Evolutionary conservation across 2,329 filamentous ascomycete genomes (phyloP).

Genomic region (Beauveria scarabaeidicola): DNA sequence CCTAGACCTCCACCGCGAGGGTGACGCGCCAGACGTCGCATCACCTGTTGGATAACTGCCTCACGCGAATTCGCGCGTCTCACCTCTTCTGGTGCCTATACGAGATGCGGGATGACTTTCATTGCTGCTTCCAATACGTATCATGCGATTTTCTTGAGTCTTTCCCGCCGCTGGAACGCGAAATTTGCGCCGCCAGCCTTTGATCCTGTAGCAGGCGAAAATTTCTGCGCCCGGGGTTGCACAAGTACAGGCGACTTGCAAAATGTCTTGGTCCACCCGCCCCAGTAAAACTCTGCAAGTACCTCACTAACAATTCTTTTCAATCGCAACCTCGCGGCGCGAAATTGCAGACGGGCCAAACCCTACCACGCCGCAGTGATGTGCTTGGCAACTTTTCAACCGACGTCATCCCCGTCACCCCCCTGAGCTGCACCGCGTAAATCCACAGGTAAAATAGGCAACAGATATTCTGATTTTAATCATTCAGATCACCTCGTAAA

Average conservation of each 20-base stretch:
- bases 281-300: slow-evolving; percentile 16
- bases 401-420: slow-evolving; percentile 1
- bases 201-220: slow-evolving; percentile 18
- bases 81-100: background rate
- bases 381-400: background rate
- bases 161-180: background rate
- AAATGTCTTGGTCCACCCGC: background rate
- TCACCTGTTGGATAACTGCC: background rate
- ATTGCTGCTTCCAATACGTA: background rate
- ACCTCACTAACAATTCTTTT: slow-evolving; percentile 31
- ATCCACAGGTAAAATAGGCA: background rate
- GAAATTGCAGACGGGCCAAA: background rate
- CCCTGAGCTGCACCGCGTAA: too few species aligned
- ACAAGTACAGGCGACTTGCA: slow-evolving; percentile 16
- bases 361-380: background rate
- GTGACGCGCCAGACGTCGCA: slow-evolving; percentile 8
- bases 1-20: slow-evolving; percentile 7
- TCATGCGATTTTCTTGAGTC: background rate
- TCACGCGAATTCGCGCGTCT: slow-evolving; percentile 7
- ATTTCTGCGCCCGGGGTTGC: slow-evolving; percentile 23
- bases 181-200: background rate
- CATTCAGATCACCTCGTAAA: background rate
- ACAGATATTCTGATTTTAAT: too few species aligned
- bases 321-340: background rate
- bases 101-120: background rate